Evolutionary conservation across 805 yeast genomes (phyloP), one percentile per base, ranked within the genome.

Genomic region (Kuraishia ogatae): DNA sequence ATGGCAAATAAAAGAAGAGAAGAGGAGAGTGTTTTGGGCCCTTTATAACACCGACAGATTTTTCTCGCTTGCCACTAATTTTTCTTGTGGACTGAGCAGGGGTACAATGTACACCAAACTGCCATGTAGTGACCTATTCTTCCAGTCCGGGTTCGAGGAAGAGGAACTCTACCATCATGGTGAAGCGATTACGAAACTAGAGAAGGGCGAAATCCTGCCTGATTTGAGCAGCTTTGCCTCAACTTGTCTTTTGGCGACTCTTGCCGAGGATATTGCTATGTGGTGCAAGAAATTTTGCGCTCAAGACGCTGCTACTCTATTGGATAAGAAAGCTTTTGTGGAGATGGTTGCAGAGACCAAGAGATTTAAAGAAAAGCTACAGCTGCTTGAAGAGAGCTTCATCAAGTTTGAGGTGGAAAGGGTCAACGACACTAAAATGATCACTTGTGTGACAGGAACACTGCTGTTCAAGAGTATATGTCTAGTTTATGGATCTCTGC

Each of bases 11-110:
- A n/a, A 17, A 10, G 72, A 68, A 56, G 71, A 68, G 54, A 57
- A 64, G 20, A 50, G 72, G 35, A 53, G 69, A 15, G 62, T 65
- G n/a, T 61, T 68, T 43, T 68, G 72, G 72, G 65, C 64, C 48
- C 57, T 68, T 47, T 68, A 66, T 56, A 57, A 57, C 8, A 39
- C 58, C 2, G 72, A 67, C 55, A 66, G 66, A 53, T 68, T 69
- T 66, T 66, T 67, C 51, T 61, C 71, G 11, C 55, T 67, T 39
- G 67, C 66, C 11, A 59, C 69, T 21, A 53, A 53, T 67, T 24
- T 71, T 69, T 19, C 61, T 66, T 4, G 68, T 69, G 17, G 21
- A 2, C 17, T 29, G 26, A 17, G 17, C 39, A 22, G 23, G 46
- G 21, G 35, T 17, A 20, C 21, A 8, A 21, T 35, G 23, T 21